phyloP scores from a whole-genome alignment of 1,284 basidiomycete species.

The Tremellales sp. region DNA sequence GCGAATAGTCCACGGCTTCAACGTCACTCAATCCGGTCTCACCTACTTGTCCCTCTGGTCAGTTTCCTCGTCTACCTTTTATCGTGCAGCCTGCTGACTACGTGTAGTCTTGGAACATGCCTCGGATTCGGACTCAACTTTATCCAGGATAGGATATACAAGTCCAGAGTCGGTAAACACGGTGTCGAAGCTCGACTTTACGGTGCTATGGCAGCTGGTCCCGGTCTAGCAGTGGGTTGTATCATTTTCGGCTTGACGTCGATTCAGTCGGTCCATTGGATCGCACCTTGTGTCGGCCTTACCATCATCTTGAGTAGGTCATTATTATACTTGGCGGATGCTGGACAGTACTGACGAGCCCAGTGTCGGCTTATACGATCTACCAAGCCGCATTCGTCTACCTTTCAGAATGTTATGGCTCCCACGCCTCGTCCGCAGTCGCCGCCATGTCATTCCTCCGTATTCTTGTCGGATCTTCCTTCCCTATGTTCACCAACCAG shows the following conservation, averaged over 20 bases:
- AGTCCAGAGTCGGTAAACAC: constrained; percentile 55
- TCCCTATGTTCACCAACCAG: constrained; percentile 20
- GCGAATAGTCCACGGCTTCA: constrained; percentile 61
- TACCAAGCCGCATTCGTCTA: constrained; percentile 42
- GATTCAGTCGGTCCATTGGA: constrained; percentile 30
- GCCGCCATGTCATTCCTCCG: constrained; percentile 25
- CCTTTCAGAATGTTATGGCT: constrained; percentile 27
- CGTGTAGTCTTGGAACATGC: constrained; percentile 57
- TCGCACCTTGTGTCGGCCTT: constrained; percentile 52
- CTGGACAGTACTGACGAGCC: neutral
- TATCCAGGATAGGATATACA: constrained; percentile 66
- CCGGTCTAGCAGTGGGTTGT: constrained; percentile 62
- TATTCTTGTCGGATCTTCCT: constrained; percentile 25
- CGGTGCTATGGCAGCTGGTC: constrained; percentile 59
- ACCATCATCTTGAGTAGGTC: constrained; percentile 51
- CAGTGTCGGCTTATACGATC: constrained; percentile 20
- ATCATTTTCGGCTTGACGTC: constrained; percentile 51
- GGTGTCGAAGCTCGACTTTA: constrained; percentile 74
- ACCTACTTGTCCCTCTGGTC: constrained; percentile 61
- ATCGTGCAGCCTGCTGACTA: constrained; percentile 1
- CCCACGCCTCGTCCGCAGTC: constrained; percentile 20
- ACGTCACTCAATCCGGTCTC: constrained; percentile 60
- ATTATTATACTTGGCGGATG: neutral
- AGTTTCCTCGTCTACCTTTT: constrained; percentile 25
- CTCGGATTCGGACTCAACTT: constrained; percentile 59